Conservation (phyloP, 441 rosid genomes). For the Arabidopsis lyrata region DNA sequence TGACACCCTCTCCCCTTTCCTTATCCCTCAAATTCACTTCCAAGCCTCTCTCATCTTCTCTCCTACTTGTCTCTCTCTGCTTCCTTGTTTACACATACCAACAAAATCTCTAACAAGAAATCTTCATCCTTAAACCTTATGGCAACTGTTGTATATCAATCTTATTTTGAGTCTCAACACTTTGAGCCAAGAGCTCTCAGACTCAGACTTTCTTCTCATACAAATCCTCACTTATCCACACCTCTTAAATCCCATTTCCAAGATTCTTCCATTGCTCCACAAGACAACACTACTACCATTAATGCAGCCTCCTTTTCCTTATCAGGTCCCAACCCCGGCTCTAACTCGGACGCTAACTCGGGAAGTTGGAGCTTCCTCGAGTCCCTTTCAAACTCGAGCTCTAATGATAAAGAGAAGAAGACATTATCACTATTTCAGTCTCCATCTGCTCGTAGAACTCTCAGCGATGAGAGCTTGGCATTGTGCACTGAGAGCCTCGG, state of each 20-base stretch:
- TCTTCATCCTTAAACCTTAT: conserved; percentile 38
- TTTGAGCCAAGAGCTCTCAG: conserved; percentile 62
- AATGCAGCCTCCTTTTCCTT: conserved; percentile 40
- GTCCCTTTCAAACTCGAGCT: conserved; percentile 41
- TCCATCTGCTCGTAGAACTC: conserved; percentile 52
- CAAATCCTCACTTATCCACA: conserved; percentile 43
- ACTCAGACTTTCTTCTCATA: conserved; percentile 59
- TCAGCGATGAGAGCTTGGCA: conserved; percentile 78
- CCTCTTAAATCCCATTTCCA: conserved; percentile 48
- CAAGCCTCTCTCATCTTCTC: conserved; percentile 36
- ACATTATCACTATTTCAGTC: conserved; percentile 49
- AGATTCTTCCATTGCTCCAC: conserved; percentile 45
- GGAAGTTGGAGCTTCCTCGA: conserved; percentile 67
- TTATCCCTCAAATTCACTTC: conserved; percentile 50
- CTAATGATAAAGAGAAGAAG: conserved; percentile 43
- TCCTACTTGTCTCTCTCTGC: conserved; percentile 35
- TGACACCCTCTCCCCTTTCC: conserved; percentile 50
- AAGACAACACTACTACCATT: conserved; percentile 19
- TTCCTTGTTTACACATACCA: conserved; percentile 27
- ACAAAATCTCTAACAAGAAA: conserved; percentile 23
- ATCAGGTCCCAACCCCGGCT: conserved; percentile 10
- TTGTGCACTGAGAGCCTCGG: conserved; percentile 87
- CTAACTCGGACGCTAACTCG: conserved; percentile 37
- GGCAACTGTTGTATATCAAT: conserved; percentile 72
- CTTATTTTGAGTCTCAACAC: conserved; percentile 64